Base-by-base conservation (phyloP, 116 monocot genomes). In the Thalassia testudinum region DNA sequence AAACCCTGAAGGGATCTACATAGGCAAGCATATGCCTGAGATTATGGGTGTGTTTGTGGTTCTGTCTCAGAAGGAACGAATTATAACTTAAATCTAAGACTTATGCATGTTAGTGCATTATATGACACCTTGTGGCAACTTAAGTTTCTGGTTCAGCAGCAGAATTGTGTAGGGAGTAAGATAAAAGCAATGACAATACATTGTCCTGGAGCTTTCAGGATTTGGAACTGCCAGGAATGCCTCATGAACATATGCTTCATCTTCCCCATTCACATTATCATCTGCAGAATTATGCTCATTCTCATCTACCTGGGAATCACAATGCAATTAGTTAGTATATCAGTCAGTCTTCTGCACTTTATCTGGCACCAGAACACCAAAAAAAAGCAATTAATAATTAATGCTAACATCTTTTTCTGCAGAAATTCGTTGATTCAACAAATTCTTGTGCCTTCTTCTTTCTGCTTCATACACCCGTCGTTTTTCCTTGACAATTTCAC, bases 231-330 rank as follows among this genome's bases (percentile, higher is more conserved):
- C 76, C 27, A 97, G 62, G 62, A 97, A 89, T 55, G 90, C 90
- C 66, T 97, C 90, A 60, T 97, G 89, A 59, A 95, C 84, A 63
- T 85, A 88, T 57, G 89, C 77, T 69, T 85, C 79, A 66, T 85
- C 82, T 45, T 82, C 81, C 37, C 79, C 75, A 53, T 79, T 76
- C 54, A 66, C 50, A 27, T 66, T 28, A 24, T 54, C 75, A 55
- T 63, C 66, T 26, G 61, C 70, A 70, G 54, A 67, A 59, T 74
- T 76, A 29, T 64, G 58, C 57, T 52, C 47, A 23, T 22, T 61
- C 72, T 79, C 62, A 59, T 78, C 73, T 57, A 72, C 70, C 80
- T 82, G 51, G 24, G 52, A 62, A 27, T 21, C 23, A 66, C 53
- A 50, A 40, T 67, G n/a, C 37, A 7, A 62, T 2, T 2, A 51